Evolutionary conservation across 1,139 yeast genomes (phyloP), one percentile per base, ranked within the genome.

Genomic region (Arxiozyma heterogenica): DNA sequence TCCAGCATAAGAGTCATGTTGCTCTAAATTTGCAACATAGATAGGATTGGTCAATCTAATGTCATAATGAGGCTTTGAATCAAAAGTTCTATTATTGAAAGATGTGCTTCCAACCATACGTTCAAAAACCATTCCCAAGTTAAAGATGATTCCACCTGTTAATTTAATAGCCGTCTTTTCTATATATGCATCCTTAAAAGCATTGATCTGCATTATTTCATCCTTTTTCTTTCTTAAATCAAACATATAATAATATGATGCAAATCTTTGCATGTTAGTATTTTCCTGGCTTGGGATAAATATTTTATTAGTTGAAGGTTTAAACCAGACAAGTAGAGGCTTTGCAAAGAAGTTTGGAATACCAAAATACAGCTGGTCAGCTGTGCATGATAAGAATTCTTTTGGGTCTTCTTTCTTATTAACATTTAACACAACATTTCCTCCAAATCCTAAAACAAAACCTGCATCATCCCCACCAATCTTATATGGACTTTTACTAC

Each of bases 401-500:
- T 76, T 76, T 20, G 87, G 83, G 57, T 82, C 76, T 38, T 79
- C 83, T 22, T 80, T 73, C 22, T 81, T 81, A 67, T 89, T 89
- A 51, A 89, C 75, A 6, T 72, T 65, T 53, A 89, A 73, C 1
- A 66, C 64, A 3, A 87, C 90, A 61, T 84, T 75, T 50, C 85
- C 80, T 59, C 80, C 79, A 84, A 96, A 91, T 39, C 84, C 80
- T 61, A 90, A 79, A 1, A 85, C 82, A 67, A 89, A 86, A 0
- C 98, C 98, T 1, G 96, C 79, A 51, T 83, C 77, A 15, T 75
- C 73, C 1, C 89, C 91, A 7, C 82, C 75, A 46, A 91, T 69
- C 25, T 77, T 76, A 64, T 91, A 88, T 0, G 98, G 98, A 61
- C 82, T 80, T 53, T 81, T 75, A 0, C 94, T 81, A 18, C 95